phyloP scores from a whole-genome alignment of 2,329 filamentous ascomycete genomes.

The Beauveria sp. region DNA sequence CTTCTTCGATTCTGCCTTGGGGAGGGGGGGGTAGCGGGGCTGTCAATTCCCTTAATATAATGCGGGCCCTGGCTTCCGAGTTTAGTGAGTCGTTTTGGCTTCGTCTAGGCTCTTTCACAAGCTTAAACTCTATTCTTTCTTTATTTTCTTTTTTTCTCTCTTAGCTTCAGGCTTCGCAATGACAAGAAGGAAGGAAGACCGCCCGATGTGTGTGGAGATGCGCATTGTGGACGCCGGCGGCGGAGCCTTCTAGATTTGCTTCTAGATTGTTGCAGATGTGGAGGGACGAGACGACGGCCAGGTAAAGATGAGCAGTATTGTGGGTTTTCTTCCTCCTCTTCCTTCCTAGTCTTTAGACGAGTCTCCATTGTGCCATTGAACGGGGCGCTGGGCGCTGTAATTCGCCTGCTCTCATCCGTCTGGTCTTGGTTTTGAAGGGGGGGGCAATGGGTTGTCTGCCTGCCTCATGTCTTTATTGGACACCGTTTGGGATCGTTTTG shows the following conservation, averaged over 20 bases:
- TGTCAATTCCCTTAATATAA: no score
- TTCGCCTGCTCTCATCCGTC: not conserved
- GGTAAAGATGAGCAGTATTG: not conserved
- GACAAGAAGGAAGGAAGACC: not conserved
- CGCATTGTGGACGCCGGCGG: not conserved
- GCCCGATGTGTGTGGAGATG: not conserved
- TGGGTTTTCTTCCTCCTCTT: not conserved
- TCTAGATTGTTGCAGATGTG: conserved; percentile 10
- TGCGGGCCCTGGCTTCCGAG: no score
- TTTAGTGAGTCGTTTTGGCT: no score
- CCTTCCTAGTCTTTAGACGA: not conserved
- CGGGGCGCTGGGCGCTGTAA: not conserved
- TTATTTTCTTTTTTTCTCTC: no score
- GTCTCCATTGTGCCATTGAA: not conserved
- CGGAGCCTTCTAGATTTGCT: conserved; percentile 10
- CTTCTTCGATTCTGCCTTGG: no score
- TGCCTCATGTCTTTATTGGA: not conserved
- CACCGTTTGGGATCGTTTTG: no score
- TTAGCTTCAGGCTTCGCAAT: no score
- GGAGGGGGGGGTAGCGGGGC: no score
- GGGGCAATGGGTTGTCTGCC: not conserved
- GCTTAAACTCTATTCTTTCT: no score
- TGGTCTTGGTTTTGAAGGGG: not conserved
- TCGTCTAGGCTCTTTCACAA: no score
- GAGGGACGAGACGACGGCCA: not conserved